These are phyloP conservation scores for Tetracladium marchalianum DNA, from an alignment of 495 filamentous ascomycete species.

Conservation along the genomic window DNA sequence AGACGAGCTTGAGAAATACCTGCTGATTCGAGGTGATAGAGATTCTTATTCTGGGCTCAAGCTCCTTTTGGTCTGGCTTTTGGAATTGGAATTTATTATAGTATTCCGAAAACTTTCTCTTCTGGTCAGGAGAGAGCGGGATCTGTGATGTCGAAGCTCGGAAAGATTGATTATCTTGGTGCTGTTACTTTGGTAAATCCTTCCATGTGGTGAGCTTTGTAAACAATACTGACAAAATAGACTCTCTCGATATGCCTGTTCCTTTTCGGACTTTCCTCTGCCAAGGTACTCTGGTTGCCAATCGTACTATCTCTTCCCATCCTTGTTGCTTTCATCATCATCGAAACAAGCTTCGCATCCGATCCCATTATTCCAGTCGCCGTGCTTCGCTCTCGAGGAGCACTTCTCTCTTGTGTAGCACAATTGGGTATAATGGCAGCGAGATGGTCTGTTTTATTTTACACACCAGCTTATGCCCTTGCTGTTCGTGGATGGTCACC, in stretches of 20 bases:
- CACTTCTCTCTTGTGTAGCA: conserved; percentile 56
- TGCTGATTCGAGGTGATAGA: conserved; percentile 26
- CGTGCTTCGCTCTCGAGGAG: conserved; percentile 51
- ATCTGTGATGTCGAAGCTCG: conserved; percentile 36
- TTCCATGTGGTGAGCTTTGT: neutral
- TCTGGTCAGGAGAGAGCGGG: conserved; percentile 3
- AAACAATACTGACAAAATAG: conserved; percentile 10
- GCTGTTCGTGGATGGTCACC: conserved; percentile 56
- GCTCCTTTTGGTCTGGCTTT: conserved; percentile 44
- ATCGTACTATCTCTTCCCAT: conserved; percentile 44
- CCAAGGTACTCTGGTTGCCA: conserved; percentile 43
- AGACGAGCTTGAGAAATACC: neutral
- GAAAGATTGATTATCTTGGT: conserved; percentile 59
- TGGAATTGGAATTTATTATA: conserved; percentile 47
- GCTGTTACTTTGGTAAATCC: conserved; percentile 47
- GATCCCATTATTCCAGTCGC: conserved; percentile 64
- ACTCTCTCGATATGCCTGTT: conserved; percentile 45
- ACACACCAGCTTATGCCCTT: conserved; percentile 63
- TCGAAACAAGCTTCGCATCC: conserved; percentile 43
- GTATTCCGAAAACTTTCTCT: conserved; percentile 39
- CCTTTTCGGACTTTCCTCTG: conserved; percentile 53
- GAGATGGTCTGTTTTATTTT: conserved; percentile 70
- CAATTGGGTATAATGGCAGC: conserved; percentile 66
- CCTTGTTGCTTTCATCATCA: conserved; percentile 46
- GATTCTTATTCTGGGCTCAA: conserved; percentile 59